A percentile compares a stretch with the other conserved stretches of the same genome.
phyloP scores from a whole-genome alignment of 441 rosid genomes.

The Jatropha podagrica region DNA sequence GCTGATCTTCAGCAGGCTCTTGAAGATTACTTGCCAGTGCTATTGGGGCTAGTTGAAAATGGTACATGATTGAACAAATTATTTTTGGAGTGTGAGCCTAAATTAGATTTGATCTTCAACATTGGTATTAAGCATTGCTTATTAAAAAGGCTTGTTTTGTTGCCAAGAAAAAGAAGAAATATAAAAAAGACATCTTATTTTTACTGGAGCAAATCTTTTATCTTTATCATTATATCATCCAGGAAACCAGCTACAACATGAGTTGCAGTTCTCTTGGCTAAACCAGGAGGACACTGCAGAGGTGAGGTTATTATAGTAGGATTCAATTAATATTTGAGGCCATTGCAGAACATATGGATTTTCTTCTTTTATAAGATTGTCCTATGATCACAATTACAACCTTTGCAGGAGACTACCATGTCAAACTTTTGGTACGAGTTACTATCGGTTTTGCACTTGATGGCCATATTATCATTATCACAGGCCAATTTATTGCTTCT shows the following conservation, averaged over 20 bases:
- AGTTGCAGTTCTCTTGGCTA: conserved; percentile 77
- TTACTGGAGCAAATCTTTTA: background rate
- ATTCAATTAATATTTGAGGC: conserved; percentile 1
- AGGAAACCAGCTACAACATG: conserved; percentile 57
- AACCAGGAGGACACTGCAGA: conserved; percentile 88
- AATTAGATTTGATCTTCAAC: background rate
- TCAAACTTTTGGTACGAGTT: conserved; percentile 85
- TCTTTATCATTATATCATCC: background rate
- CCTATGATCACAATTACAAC: conserved; percentile 11
- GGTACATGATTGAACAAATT: conserved; percentile 21
- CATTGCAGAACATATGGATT: too few species aligned
- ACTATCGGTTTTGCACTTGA: conserved; percentile 89
- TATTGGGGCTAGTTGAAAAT: conserved; percentile 78
- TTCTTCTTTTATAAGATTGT: background rate
- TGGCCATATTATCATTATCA: conserved; percentile 81
- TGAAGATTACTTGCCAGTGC: conserved; percentile 90
- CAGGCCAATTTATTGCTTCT: conserved; percentile 89
- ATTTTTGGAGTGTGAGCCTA: background rate
- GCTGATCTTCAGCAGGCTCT: conserved; percentile 96
- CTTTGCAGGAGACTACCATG: conserved; percentile 81
- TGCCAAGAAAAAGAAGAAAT: background rate
- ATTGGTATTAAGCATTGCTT: background rate
- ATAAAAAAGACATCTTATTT: background rate
- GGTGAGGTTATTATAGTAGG: conserved; percentile 41
- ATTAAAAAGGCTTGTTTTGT: background rate